Percentiles rank a stretch among this genome's conserved stretches.
Evolutionary conservation across 305 asterid genomes (phyloP).

Genomic region (Rubia occidens): DNA sequence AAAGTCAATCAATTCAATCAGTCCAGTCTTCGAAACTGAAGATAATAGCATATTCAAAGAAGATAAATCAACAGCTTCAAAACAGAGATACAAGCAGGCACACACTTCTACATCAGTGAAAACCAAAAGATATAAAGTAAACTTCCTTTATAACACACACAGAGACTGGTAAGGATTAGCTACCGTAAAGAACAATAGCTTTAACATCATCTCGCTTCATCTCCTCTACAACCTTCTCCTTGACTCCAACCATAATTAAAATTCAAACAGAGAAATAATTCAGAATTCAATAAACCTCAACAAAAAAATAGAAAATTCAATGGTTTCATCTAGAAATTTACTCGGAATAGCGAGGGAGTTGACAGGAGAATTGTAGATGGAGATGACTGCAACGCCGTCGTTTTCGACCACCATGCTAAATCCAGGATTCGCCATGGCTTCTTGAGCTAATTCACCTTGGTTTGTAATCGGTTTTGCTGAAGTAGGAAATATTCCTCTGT

Average conservation of each 20-base stretch:
- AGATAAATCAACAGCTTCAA: neutral
- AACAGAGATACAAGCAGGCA: neutral
- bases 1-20: neutral
- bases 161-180: slow-evolving; percentile 9
- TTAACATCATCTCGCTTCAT: slow-evolving; percentile 65
- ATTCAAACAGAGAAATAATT: neutral
- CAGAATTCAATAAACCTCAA: neutral
- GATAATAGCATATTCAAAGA: neutral
- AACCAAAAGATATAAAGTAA: neutral
- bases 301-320: neutral
- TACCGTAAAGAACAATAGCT: slow-evolving; percentile 77
- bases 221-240: slow-evolving; percentile 51
- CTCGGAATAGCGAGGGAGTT: slow-evolving; percentile 70
- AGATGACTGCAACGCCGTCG: slow-evolving; percentile 81
- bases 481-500: no score
- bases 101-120: neutral
- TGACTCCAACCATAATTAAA: slow-evolving; percentile 58
- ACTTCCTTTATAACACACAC: neutral
- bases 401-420: slow-evolving; percentile 70
- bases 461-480: no score
- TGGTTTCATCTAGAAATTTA: slow-evolving; percentile 15
- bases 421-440: slow-evolving; percentile 34
- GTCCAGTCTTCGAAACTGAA: neutral
- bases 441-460: neutral
- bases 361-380: slow-evolving; percentile 76